Evolutionary conservation across 2,329 filamentous ascomycete genomes (phyloP).

Genomic region (Aurifilum marmelostoma): DNA sequence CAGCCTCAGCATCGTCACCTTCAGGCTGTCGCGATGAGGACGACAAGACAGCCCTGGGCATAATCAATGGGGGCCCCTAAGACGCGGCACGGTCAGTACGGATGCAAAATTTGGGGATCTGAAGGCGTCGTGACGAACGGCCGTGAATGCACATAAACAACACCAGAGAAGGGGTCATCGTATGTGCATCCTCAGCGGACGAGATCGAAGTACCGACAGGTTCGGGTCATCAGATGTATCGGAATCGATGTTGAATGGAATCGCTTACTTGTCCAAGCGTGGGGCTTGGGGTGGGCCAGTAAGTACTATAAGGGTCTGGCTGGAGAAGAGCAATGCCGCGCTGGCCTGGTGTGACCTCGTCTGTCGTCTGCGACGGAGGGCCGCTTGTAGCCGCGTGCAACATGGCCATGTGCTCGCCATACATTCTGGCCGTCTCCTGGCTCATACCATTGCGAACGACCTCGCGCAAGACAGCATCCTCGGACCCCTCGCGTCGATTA

Average conservation of each 20-base stretch:
- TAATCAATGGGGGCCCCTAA: constrained; percentile 10
- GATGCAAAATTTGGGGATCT: background rate
- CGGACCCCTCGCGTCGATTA: background rate
- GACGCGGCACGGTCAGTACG: constrained; percentile 17
- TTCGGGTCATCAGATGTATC: constrained; percentile 4
- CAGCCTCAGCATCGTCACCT: background rate
- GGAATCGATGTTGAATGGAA: background rate
- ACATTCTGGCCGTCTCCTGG: constrained; percentile 26
- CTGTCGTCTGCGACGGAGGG: constrained; percentile 15
- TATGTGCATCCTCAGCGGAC: background rate
- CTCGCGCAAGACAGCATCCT: constrained; percentile 20
- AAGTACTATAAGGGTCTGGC: background rate
- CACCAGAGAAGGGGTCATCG: background rate
- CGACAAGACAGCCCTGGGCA: background rate
- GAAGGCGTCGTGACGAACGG: background rate
- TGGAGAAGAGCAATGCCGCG: background rate
- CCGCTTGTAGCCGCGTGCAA: constrained; percentile 25
- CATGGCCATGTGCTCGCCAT: constrained; percentile 28
- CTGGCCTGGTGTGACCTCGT: constrained; percentile 4
- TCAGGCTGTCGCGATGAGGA: background rate
- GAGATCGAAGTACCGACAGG: background rate
- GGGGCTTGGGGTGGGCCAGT: constrained; percentile 5
- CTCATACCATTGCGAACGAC: constrained; percentile 25
- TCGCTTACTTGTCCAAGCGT: constrained; percentile 25
- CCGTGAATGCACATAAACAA: background rate